A percentile compares a stretch with the other conserved stretches of the same genome.
These are phyloP conservation scores for Candida sp. DNA, from an alignment of 1,139 yeast species.

Conservation along the genomic window DNA sequence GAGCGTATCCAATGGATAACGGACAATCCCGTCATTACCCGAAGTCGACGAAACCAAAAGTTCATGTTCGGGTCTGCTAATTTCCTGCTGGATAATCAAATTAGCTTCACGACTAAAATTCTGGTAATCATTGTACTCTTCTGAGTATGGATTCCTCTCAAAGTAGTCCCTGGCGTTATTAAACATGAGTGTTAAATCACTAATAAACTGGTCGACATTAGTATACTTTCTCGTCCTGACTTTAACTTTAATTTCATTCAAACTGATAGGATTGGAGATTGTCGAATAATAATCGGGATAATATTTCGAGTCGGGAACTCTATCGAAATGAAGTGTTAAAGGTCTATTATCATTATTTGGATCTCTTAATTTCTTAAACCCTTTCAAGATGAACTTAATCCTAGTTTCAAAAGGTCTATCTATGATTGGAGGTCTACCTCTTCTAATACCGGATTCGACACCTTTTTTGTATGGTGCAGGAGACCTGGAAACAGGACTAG, in stretches of 20 bases:
- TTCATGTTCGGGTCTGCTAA: constrained; percentile 78
- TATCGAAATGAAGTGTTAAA: constrained; percentile 67
- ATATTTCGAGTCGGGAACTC: constrained; percentile 69
- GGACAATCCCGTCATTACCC: constrained; percentile 50
- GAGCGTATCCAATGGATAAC: constrained; percentile 75
- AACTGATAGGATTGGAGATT: constrained; percentile 69
- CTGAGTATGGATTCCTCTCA: constrained; percentile 53
- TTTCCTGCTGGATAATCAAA: constrained; percentile 62
- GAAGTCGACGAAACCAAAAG: constrained; percentile 67
- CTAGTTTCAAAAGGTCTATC: constrained; percentile 94
- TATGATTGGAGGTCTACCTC: constrained; percentile 96
- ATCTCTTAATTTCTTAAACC: constrained; percentile 69
- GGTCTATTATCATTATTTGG: constrained; percentile 44
- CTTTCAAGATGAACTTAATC: constrained; percentile 81
- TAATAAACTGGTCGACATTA: constrained; percentile 70
- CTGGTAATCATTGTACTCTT: constrained; percentile 46
- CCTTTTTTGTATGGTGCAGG: constrained; percentile 10
- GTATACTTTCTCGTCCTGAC: constrained; percentile 84
- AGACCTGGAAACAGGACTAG: constrained; percentile 2
- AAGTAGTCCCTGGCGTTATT: constrained; percentile 67
- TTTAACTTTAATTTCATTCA: constrained; percentile 77
- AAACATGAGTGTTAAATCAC: constrained; percentile 74
- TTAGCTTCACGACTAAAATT: constrained; percentile 59
- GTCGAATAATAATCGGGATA: constrained; percentile 67
- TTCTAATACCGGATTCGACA: constrained; percentile 60